phyloP scores from a whole-genome alignment of 352 stramenopile species.

The Globisporangium paroecandrum region DNA sequence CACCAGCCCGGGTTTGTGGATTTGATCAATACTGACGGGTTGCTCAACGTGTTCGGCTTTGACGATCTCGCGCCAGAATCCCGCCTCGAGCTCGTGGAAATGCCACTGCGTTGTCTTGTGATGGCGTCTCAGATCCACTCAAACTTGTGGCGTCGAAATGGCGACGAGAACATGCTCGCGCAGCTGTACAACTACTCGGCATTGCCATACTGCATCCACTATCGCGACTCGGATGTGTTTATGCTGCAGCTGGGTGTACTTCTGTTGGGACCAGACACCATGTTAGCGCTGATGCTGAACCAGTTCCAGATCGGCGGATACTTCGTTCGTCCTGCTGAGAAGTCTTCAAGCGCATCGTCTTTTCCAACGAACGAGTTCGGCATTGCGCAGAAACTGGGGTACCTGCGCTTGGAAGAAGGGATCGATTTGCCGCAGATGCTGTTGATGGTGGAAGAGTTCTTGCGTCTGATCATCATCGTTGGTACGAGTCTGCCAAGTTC shows the following conservation, averaged over 20 bases:
- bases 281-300: slow-evolving; percentile 73
- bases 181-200: slow-evolving; percentile 90
- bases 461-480: slow-evolving; percentile 74
- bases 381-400: slow-evolving; percentile 29
- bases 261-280: slow-evolving; percentile 55
- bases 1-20: slow-evolving; percentile 50
- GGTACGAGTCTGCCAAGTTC: slow-evolving; percentile 70
- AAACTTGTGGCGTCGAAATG: slow-evolving; percentile 83
- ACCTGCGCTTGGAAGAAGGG: slow-evolving; percentile 47
- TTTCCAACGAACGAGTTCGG: slow-evolving; percentile 16
- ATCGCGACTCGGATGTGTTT: slow-evolving; percentile 77
- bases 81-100: slow-evolving; percentile 65
- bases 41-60: slow-evolving; percentile 61
- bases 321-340: slow-evolving; percentile 35
- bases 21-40: slow-evolving; percentile 37
- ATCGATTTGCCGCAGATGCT: slow-evolving; percentile 70
- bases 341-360: neutral
- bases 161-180: slow-evolving; percentile 87
- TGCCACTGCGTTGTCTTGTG: slow-evolving; percentile 76
- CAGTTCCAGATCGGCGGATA: slow-evolving; percentile 73
- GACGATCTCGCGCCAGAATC: slow-evolving; percentile 39
- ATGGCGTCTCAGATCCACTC: slow-evolving; percentile 88
- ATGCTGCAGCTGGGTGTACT: slow-evolving; percentile 73
- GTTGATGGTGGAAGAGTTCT: slow-evolving; percentile 81
- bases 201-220: slow-evolving; percentile 84